Base-by-base conservation (phyloP, 116 monocot genomes). In the Thalassia testudinum region DNA sequence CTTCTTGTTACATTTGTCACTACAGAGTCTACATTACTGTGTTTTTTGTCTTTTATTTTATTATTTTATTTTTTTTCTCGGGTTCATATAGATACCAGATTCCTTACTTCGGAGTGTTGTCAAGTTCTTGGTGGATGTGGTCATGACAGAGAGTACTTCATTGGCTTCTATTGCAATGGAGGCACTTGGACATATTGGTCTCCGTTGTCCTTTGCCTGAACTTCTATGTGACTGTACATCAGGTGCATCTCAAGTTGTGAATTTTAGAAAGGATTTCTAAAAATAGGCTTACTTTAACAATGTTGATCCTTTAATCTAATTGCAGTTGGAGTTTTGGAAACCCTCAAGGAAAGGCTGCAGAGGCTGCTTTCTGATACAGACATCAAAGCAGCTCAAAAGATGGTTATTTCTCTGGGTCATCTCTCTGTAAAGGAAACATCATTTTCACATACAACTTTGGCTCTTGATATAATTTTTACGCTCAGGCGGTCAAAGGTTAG, bases 161-260 rank as follows among this genome's bases (percentile, higher is more conserved):
- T 72, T 97, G 57, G 76, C 80, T 26, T 79, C 90, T 45, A 55
- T 65, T 58, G 81, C 74, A 43, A 86, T 89, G 90, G 79, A 89
- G 71, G 82, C 99, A 58, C 79, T 99, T 60, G 99, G 85, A 50
- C 90, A 89, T 66, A 82, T 99, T 78, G 90, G 86, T 44, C 65
- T 89, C 22, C 73, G 82, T 49, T 53, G 51, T 67, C 17, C 60
- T 37, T 67, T 99, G 59, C 86, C 99, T 69, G 42, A 28, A 37
- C 50, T 86, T 59, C 14, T 29, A 56, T 71, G 29, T 29, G 48
- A 76, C 73, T 77, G 79, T 13, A 1, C 56, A 44, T 48, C 82
- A 70, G 90, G 99, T 89, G 54, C 20, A 28, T 3, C 57, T 54
- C 7, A 29, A 60, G 1, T 63, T 60, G 24, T 12, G 26, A 37